A percentile compares a stretch with the other conserved stretches of the same genome.
These are phyloP conservation scores for Fusarium cicatricum DNA, from an alignment of 2,329 filamentous ascomycete species.

Conservation along the genomic window DNA sequence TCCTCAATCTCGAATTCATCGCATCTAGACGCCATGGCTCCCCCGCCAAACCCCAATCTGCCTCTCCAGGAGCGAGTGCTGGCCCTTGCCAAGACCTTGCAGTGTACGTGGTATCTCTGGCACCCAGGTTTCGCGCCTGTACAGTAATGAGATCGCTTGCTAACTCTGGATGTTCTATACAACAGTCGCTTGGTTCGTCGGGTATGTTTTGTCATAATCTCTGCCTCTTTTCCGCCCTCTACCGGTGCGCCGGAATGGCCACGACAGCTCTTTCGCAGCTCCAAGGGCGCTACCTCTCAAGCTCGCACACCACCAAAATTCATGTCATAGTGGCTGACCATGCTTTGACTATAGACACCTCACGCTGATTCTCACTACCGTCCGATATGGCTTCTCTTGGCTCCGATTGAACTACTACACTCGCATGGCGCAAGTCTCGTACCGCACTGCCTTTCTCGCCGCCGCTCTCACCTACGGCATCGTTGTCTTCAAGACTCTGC, in stretches of 20 bases:
- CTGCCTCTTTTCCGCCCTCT: conserved; percentile 7
- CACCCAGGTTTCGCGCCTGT: conserved; percentile 6
- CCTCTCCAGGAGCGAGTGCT: conserved; percentile 79
- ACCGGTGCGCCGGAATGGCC: conserved; percentile 20
- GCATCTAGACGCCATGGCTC: conserved; percentile 62
- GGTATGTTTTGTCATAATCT: conserved; percentile 64
- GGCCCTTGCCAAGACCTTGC: conserved; percentile 84
- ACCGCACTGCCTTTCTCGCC: conserved; percentile 88
- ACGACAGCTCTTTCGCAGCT: conserved; percentile 24
- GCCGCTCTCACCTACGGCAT: conserved; percentile 96
- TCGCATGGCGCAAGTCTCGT: conserved; percentile 80
- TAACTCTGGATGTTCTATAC: conserved; percentile 32
- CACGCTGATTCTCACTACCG: conserved; percentile 81
- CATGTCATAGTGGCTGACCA: conserved; percentile 22
- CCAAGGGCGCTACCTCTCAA: neutral
- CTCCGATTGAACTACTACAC: conserved; percentile 88
- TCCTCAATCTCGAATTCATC: conserved; percentile 5
- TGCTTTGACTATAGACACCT: conserved; percentile 70
- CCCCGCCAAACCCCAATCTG: conserved; percentile 73
- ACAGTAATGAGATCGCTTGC: conserved; percentile 22
- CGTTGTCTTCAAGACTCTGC: conserved; percentile 97
- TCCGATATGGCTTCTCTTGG: conserved; percentile 87
- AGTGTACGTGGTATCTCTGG: conserved; percentile 71
- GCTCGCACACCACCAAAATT: neutral
- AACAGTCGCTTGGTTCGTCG: conserved; percentile 79